Evolutionary conservation across 2,329 filamentous ascomycete species (phyloP), one percentile per base, ranked within the genome.

Genomic region (Arthrobotrys sphaeroides): DNA sequence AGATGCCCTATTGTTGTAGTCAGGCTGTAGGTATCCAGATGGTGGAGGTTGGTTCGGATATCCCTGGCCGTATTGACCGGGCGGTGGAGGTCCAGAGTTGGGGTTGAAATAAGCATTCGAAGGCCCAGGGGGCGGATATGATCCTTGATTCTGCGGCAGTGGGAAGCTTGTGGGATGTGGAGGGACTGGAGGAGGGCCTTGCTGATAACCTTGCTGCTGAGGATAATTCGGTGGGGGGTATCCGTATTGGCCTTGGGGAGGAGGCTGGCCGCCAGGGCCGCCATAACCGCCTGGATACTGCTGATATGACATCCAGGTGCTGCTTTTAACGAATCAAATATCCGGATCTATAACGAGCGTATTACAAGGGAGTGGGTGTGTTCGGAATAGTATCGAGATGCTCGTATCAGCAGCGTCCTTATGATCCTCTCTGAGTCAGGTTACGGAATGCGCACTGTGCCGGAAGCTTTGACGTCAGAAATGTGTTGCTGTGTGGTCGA

Each of bases 11-110:
- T 40, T 80, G 79, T 10, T 67, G 42, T 82, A 81, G 43, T 80
- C 80, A 9, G 77, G 80, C 2, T 81, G 83, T 61, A 81, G 82
- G 47, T 83, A 82, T 12, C 82, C 81, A 3, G 82, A 81, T 16
- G 78, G 80, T 51, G 80, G 80, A 49, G 78, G 77, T n/a, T n/a
- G n/a, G n/a, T n/a, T n/a, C 9, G 64, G 77, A 3, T 64, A 66
- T n/a, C 24, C 62, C 33, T 38, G 67, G 22, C 36, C 51, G 18
- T 38, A 47, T 45, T 60, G 16, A 4, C 69, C 61, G 38, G 69
- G 62, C 1, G 69, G 69, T 9, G 62, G 36, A 3, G 69, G 60
- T 38, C 40, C 33, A 20, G 49, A 65, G 26, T 38, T 33, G 5
- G 60, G 60, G 45, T 73, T 59, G 33, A 36, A 73, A 42, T 51